Base-by-base conservation (phyloP, 768 basidiomycete species). In the Suillus plorans region DNA sequence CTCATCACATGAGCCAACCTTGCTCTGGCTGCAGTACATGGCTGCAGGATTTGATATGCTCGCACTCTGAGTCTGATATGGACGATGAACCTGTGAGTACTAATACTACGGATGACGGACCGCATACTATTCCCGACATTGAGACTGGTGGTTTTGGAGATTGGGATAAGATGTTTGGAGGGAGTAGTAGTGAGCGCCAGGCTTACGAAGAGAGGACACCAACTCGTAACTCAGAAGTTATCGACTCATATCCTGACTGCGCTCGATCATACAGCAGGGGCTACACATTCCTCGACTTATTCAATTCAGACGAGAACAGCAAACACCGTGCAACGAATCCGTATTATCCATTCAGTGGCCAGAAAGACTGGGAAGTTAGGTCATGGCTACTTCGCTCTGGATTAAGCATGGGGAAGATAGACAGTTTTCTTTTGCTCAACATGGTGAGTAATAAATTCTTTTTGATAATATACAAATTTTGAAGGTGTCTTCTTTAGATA, bases 371-470 rank as follows among this genome's bases (percentile, higher is more conserved):
- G 44, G 44, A 45, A 45, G 44, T 45, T 45, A 20, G 44, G 18
- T 45, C 20, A 10, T 47, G 47, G 47, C 47, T 47, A 10, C 47
- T 47, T 47, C 69, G 14, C 69, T 56, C 12, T 72, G 71, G 13
- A 31, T 63, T 79, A 44, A 78, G 75, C 55, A 75, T 77, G 74
- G 66, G 68, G 12, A 59, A 63, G 10, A 72, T 77, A 4, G 65
- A 75, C 25, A 64, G 70, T 37, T 77, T 76, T 47, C 65, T 79
- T 20, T 62, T 60, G 6, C 69, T 79, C 31, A 59, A 31, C 28
- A 31, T 31, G 28, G 28, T 31, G 28, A 31, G 28, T 31, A 31
- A 31, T 31, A 31, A 31, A 47, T 71, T 44, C 22, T 4, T 22
- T 36, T 31, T 31, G n/a, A 47, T n/a, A 47, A 47, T 39, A n/a